A percentile compares a stretch with the other conserved stretches of the same genome.
phyloP scores from a whole-genome alignment of 441 rosid species.

The Pelargonium fulgidum region DNA sequence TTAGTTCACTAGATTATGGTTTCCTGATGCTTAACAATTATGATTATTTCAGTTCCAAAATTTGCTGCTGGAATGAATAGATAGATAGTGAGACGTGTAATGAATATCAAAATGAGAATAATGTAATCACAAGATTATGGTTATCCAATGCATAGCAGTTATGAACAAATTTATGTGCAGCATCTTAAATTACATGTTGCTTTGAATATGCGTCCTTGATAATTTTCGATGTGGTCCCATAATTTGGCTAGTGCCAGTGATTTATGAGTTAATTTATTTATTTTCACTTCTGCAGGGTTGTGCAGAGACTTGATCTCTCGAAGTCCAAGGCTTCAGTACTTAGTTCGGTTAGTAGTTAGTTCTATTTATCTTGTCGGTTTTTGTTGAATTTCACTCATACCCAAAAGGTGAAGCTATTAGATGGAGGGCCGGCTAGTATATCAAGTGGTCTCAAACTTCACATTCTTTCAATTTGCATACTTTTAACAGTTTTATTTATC shows the following conservation, averaged over 20 bases:
- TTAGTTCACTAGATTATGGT: background rate
- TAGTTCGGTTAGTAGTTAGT: slow-evolving; percentile 68
- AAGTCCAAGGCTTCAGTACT: slow-evolving; percentile 98
- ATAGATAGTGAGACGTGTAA: background rate
- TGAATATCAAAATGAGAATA: background rate
- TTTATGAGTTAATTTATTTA: slow-evolving; percentile 21
- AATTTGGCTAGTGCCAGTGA: background rate
- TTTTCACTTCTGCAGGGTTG: slow-evolving; percentile 60
- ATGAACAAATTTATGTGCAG: background rate
- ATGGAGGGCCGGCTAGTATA: too few species aligned
- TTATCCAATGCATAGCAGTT: slow-evolving; percentile 2
- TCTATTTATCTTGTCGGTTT: slow-evolving; percentile 10
- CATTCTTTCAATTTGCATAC: too few species aligned
- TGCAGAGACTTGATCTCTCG: slow-evolving; percentile 93
- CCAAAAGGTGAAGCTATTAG: too few species aligned
- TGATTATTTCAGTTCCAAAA: background rate
- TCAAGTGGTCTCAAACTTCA: too few species aligned
- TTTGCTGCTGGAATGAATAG: background rate
- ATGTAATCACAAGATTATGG: background rate
- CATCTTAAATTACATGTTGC: background rate
- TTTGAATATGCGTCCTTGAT: background rate
- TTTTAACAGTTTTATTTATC: slow-evolving; percentile 1
- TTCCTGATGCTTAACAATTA: background rate
- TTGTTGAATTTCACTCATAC: too few species aligned
- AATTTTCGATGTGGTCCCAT: slow-evolving; percentile 5